Conservation (phyloP, 2,329 filamentous ascomycete species). For the Sporothrix humicola region DNA sequence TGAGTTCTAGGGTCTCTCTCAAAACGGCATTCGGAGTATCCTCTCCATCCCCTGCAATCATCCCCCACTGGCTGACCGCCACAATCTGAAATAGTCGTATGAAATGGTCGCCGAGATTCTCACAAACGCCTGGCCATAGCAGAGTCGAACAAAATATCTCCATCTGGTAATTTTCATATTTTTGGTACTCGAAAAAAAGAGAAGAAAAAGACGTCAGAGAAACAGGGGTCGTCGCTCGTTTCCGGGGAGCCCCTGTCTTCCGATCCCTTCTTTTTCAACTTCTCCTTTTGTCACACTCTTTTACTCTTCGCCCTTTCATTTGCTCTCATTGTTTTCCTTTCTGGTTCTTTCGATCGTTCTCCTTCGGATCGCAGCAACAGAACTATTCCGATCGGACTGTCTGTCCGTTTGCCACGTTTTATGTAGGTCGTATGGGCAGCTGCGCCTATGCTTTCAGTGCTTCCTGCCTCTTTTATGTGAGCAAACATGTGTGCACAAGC, state of each 20-base stretch:
- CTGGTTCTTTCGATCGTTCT: neutral
- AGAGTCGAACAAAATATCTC: neutral
- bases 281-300: neutral
- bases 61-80: conserved; percentile 8
- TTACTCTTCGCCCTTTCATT: neutral
- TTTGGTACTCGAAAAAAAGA: neutral
- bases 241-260: conserved; percentile 16
- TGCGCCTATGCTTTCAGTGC: neutral
- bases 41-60: neutral
- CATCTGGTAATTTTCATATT: neutral
- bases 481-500: neutral
- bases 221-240: neutral
- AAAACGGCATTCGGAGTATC: neutral
- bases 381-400: neutral
- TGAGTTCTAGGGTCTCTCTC: neutral
- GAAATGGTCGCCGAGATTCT: neutral
- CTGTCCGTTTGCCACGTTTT: neutral
- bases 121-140: conserved; percentile 9
- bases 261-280: neutral
- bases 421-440: neutral
- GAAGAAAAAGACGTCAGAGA: too few relatives aligned
- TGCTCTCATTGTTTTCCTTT: neutral
- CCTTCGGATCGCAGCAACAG: conserved; percentile 3
- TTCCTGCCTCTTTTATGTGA: neutral
- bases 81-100: neutral